Evolutionary conservation across 2,329 filamentous ascomycete genomes (phyloP), one percentile per base, ranked within the genome.

Genomic region (Ophiostoma sp.): DNA sequence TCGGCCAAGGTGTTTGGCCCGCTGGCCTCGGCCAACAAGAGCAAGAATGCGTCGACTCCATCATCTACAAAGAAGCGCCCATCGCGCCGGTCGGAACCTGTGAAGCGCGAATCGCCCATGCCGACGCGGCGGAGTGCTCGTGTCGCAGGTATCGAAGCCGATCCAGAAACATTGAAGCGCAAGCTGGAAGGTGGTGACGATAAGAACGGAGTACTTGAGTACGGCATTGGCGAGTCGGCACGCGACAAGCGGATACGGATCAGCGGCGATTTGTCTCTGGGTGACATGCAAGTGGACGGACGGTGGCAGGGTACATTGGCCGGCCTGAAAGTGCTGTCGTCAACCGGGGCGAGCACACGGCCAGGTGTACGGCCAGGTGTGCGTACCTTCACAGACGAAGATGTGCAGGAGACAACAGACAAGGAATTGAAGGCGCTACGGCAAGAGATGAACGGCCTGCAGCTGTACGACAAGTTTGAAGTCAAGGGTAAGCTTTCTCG

Each of bases 321-420:
- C 3, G 63, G 50, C 0, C 28, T 73, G 39, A 22, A 50, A 7
- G 66, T 31, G 64, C 85, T 95, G 25, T 84, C 84, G 66, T 81
- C 82, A 1, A 83, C 91, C 1, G 93, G 87, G 2, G 45, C 66
- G 1, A 52, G 66, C 45, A 69, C 66, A 25, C 66, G 66, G 2
- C 66, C 66, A 15, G 64, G 64, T 1, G 93, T 94, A 0, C 90
- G 92, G 76, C 94, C 94, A 0, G 93, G 95, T 66, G 87, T 94
- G 71, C 86, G 94, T 25, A 98, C 95, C 0, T 98, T 98, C 79
- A 91, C 89, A 0, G 90, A 92, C n/a, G 90, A 95, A 0, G 93
- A 97, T 80, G 87, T 96, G 4, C 90, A 91, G 75, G 89, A 93
- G 75, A 97, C 93, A 0, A 91, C 88, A 0, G 91, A 97, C 78